Evolutionary conservation across 768 basidiomycete species (phyloP), one percentile per base, ranked within the genome.

Genomic region (Holtermanniella nyarrowii): DNA sequence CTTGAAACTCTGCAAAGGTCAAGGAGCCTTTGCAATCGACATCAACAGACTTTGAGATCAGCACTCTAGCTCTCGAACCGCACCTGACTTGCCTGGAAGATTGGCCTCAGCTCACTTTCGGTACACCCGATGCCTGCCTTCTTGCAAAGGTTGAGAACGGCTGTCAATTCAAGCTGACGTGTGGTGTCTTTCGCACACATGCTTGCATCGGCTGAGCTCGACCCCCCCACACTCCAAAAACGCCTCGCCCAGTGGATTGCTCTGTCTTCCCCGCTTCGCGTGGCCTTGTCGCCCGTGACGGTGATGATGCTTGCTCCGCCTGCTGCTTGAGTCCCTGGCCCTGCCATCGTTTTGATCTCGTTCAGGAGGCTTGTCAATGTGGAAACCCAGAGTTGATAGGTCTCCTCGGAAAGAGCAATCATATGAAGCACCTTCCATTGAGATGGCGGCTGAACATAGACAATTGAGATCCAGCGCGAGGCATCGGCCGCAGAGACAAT

Each of bases 371-470:
- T 79, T 42, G 77, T 76, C 10, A 91, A 70, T 0, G 86, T 80
- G 24, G 74, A 68, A 44, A 82, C 78, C 82, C 81, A 83, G 59
- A 79, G 74, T n/a, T 74, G 71, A 61, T 80, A 79, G 61, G 83
- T 77, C 46, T 82, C 78, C 24, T 72, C 70, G 0, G 81, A 80
- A 2, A 81, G 77, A 2, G 89, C 84, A 49, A 91, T 77, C 55
- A 91, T 77, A 63, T 95, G 88, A 22, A 90, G 77, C 0, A 85
- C 85, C 74, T 91, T 91, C 84, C 69, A 71, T 43, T 66, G 61
- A 39, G 42, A 82, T 80, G 45, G 83, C 74, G 51, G 48, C 37
- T 59, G 56, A 53, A 85, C 80, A 61, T 91, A 89, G 56, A 89
- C 80, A 67, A 86, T 80, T 0, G 88, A 86, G 57, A 93, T 78